Base-by-base conservation (phyloP, 2,329 filamentous ascomycete species). In the Stagonosporopsis cucurbitacearum region DNA sequence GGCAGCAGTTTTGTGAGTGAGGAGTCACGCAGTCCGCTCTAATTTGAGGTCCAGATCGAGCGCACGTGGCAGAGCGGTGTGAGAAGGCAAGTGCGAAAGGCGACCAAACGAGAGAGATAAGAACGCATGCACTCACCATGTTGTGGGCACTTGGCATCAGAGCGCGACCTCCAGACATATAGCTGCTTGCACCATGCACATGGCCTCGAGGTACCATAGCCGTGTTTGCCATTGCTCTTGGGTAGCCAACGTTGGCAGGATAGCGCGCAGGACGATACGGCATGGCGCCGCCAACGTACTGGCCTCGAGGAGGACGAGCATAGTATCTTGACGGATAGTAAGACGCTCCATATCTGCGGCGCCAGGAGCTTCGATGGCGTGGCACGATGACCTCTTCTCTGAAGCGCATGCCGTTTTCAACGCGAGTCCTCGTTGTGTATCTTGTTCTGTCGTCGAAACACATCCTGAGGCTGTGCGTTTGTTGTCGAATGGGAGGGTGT, bases 291-390 rank as follows among this genome's bases (percentile, higher is more conserved):
- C 45, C 43, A 15, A 51, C 46, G 28, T 60, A 60, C 35, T 51
- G 57, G 30, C 47, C 56, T 35, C 23, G 17, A 20, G 64, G 69
- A 17, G 59, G 54, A 9, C 59, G 57, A 47, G 40, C 13, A 44
- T 71, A 72, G 60, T 72, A 72, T 19, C 57, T 58, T 4, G 63
- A 51, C 15, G 69, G 69, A 46, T 71, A 72, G 59, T 72, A 72
- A 4, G 65, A 50, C 28, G 62, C 61, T 20, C 65, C 69, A 42
- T 63, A 58, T 20, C 56, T 60, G 28, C 65, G 65, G 19, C 59
- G 68, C 53, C 59, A 59, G 36, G 59, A 43, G 55, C 62, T 62
- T 50, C 58, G 57, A 42, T 54, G 37, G 39, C 58, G 50, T 13
- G 64, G 47, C 25, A 37, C 6, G 2, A 35, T 12, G 22, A 43